Evolutionary conservation across 2,329 filamentous ascomycete genomes (phyloP).

Genomic region (Exophiala oligosperma): DNA sequence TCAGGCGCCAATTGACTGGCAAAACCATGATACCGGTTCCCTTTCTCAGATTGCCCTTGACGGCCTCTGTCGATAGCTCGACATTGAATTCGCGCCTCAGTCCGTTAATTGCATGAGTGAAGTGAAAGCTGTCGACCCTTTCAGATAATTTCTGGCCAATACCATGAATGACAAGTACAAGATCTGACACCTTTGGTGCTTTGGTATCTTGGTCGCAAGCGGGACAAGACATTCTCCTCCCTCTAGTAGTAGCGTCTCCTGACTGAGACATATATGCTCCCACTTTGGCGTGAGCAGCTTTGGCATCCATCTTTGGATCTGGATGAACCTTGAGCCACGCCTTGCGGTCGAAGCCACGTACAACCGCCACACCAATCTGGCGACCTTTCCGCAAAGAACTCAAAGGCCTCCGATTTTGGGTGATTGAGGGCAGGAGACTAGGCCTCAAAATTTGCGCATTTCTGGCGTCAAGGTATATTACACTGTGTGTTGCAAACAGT

Average conservation of each 20-base stretch:
- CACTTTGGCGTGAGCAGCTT: conserved; percentile 41
- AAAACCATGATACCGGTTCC: conserved; percentile 91
- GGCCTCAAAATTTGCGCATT: conserved; percentile 86
- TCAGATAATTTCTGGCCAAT: conserved; percentile 97
- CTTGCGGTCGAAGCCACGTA: conserved; percentile 80
- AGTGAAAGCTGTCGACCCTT: conserved; percentile 92
- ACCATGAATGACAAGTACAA: conserved; percentile 89
- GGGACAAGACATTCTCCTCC: conserved; percentile 43
- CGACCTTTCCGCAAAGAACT: conserved; percentile 81
- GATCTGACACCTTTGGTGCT: conserved; percentile 73
- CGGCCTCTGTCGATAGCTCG: conserved; percentile 71
- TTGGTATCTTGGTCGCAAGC: conserved; percentile 62
- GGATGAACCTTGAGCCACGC: conserved; percentile 75
- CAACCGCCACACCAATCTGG: conserved; percentile 80
- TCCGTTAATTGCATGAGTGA: conserved; percentile 91
- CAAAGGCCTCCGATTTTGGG: conserved; percentile 79
- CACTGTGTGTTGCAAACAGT: conserved; percentile 72
- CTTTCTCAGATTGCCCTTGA: conserved; percentile 73
- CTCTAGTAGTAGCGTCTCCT: conserved; percentile 27
- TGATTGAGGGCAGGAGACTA: conserved; percentile 78
- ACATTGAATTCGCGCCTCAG: conserved; percentile 85
- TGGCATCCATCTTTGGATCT: conserved; percentile 42
- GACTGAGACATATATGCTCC: conserved; percentile 30
- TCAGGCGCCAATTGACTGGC: conserved; percentile 91
- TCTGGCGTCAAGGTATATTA: conserved; percentile 77